phyloP scores from a whole-genome alignment of 345 rosid species.

The Salix viminalis region DNA sequence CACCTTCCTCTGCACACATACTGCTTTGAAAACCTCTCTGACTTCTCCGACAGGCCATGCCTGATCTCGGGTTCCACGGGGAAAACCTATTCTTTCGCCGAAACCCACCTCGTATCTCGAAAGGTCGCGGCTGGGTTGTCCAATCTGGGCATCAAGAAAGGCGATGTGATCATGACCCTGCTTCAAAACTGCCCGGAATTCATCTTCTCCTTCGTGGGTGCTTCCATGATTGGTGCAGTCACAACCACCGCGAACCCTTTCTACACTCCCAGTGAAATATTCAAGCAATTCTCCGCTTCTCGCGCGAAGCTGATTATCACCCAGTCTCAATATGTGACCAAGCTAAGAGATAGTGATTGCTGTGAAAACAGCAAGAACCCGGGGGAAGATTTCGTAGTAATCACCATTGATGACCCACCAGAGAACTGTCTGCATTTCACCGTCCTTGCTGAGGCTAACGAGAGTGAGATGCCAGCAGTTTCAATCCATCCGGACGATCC shows the following conservation, averaged over 20 bases:
- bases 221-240: conserved; percentile 81
- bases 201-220: conserved; percentile 79
- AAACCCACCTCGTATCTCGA: conserved; percentile 45
- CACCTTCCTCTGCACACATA: conserved; percentile 78
- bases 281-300: conserved; percentile 55
- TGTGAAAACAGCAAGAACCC: conserved; percentile 12
- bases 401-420: conserved; percentile 62
- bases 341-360: conserved; percentile 26
- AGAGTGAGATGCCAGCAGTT: conserved; percentile 26
- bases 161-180: conserved; percentile 84
- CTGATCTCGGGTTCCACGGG: conserved; percentile 58
- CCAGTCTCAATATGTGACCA: conserved; percentile 60
- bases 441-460: conserved; percentile 37
- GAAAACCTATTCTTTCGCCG: conserved; percentile 40
- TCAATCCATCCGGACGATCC: conserved; percentile 48
- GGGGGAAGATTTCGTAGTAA: conserved; percentile 44
- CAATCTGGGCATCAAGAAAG: conserved; percentile 51
- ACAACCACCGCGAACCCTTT: conserved; percentile 86
- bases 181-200: conserved; percentile 82
- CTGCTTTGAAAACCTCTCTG: conserved; percentile 51
- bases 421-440: conserved; percentile 67
- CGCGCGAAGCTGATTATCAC: conserved; percentile 64
- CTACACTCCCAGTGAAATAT: conserved; percentile 62
- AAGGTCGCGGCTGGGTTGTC: conserved; percentile 59
- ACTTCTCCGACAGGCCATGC: conserved; percentile 49